Evolutionary conservation across 257 asterid genomes (phyloP).

Genomic region (Salvia miltiorrhiza): DNA sequence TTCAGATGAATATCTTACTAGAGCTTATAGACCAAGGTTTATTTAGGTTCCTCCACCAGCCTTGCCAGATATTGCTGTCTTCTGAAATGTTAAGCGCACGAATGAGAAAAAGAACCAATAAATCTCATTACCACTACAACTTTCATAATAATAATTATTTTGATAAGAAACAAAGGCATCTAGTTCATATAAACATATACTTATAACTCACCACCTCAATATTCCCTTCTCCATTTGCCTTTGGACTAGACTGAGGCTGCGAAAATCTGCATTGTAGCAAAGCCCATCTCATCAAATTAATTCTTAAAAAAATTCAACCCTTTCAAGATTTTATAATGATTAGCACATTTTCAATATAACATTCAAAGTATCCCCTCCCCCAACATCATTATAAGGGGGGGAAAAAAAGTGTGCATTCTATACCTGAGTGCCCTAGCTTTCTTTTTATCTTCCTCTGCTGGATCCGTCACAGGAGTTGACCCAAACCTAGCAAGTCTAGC

Average conservation of each 20-base stretch:
- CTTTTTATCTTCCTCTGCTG: constrained; percentile 84
- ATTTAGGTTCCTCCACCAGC: constrained; percentile 46
- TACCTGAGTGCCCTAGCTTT: constrained; percentile 95
- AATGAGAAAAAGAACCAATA: not conserved
- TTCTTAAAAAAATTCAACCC: not conserved
- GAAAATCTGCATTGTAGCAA: constrained; percentile 40
- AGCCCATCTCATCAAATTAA: constrained; percentile 7
- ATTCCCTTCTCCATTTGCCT: constrained; percentile 31
- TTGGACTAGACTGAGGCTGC: constrained; percentile 35
- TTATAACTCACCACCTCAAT: constrained; percentile 34
- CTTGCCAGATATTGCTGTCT: constrained; percentile 26
- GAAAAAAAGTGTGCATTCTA: not conserved
- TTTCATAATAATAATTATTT: not conserved
- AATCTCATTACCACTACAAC: not conserved
- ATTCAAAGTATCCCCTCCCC: not conserved
- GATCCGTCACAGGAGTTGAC: constrained; percentile 39
- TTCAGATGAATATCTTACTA: constrained; percentile 34
- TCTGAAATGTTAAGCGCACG: constrained; percentile 32
- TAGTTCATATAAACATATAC: not conserved
- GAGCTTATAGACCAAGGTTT: not conserved
- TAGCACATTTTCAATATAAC: not conserved
- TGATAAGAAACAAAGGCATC: not conserved
- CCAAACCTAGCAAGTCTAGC: constrained; percentile 90
- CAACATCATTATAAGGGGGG: not conserved
- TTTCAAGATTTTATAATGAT: not conserved